phyloP scores from a whole-genome alignment of 1,284 basidiomycete genomes.

The Ceratobasidium papillatum region DNA sequence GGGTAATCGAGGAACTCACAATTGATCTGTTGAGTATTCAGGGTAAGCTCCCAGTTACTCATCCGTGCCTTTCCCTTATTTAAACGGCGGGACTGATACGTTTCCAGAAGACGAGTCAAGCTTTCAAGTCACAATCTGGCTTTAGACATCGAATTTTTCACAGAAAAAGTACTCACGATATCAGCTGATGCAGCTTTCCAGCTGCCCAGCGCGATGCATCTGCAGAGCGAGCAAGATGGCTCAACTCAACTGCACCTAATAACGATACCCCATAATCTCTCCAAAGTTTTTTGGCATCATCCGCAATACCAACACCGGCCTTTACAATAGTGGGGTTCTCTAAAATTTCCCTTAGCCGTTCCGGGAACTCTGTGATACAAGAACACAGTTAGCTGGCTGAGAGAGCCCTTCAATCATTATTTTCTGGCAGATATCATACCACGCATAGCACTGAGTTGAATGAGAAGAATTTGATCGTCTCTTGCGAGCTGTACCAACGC shows the following conservation, averaged over 20 bases:
- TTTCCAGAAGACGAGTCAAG: conserved; percentile 14
- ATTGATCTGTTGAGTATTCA: not conserved
- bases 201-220: conserved; percentile 10
- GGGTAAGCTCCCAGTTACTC: conserved; percentile 30
- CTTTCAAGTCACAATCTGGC: not conserved
- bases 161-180: conserved; percentile 4
- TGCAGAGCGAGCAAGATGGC: conserved; percentile 9
- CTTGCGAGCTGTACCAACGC: conserved; percentile 20
- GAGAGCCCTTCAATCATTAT: not conserved
- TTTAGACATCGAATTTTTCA: not conserved
- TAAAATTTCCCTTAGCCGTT: conserved; percentile 2
- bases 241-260: conserved; percentile 13
- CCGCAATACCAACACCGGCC: conserved; percentile 26
- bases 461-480: conserved; percentile 19
- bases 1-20: not conserved
- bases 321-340: conserved; percentile 16
- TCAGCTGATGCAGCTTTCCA: not conserved
- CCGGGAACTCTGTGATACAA: conserved; percentile 4
- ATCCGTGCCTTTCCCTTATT: not conserved
- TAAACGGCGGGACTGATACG: conserved; percentile 1
- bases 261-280: conserved; percentile 21
- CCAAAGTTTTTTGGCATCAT: conserved; percentile 33
- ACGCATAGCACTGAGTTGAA: conserved; percentile 24
- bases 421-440: not conserved
- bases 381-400: not conserved